Evolutionary conservation across 805 yeast genomes (phyloP), one percentile per base, ranked within the genome.

Genomic region (Monosporozyma yasuniensis): DNA sequence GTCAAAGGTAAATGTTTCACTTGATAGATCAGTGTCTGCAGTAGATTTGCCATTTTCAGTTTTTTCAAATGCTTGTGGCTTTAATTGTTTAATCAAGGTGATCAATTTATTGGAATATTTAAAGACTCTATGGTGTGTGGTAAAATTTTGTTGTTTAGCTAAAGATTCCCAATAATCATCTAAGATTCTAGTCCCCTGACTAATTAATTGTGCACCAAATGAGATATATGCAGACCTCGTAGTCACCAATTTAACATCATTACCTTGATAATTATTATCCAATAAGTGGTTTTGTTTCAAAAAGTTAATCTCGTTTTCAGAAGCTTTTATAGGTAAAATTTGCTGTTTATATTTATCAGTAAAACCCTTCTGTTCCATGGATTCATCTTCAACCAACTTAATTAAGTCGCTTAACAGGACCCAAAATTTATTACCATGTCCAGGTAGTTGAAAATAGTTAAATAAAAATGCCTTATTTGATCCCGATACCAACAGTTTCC

Each of bases 91-190:
- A 4, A 54, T 44, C 14, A 55, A 34, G 16, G 47, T 46, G 22
- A 58, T 37, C 12, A 62, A 19, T 42, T 55, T 56, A 1, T 47
- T 4, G 3, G 61, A 46, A 9, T 60, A 58, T 22, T 61, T 60
- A 50, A 65, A 69, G 2, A 76, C 80, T 28, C 75, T 71, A 49
- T 75, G 77, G 42, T 66, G 67, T 23, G 72, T 71, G 1, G 73
- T 70, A 47, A 74, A 72, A 0, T 75, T 75, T 52, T 74, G 74
- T 18, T 65, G 67, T 37, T 60, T 63, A 0, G 73, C 73, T 3
- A 64, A 56, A 3, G 65, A 66, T 53, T 77, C 82, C 79, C 80
- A 79, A 58, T 79, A 79, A 59, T 79, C 84, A 60, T 79, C 83
- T 2, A 61, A 52, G 3, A 78, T 67, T 50, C 83, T 68, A 35